A percentile compares a stretch with the other conserved stretches of the same genome.
Conservation (phyloP, 129 eudicot genomes). For the Oenanthe sinensis region DNA sequence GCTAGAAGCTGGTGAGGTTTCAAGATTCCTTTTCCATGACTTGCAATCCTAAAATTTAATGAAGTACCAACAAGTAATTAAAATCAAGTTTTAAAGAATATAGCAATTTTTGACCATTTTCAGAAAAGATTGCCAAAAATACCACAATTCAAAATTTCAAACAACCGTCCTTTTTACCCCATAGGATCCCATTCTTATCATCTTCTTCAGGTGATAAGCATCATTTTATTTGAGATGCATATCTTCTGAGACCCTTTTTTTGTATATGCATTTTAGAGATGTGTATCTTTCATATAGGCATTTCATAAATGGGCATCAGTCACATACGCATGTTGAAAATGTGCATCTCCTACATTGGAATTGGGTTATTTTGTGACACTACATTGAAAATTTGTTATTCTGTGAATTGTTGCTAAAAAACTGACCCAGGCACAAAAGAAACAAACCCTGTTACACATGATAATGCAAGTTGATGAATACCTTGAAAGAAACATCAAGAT, state of each 20-base stretch:
- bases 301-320: neutral
- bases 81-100: too few species aligned
- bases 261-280: too few species aligned
- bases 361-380: neutral
- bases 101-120: neutral
- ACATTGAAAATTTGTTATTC: neutral
- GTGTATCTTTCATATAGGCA: too few species aligned
- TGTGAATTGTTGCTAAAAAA: neutral
- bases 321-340: neutral
- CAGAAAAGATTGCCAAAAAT: neutral
- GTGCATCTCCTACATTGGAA: neutral
- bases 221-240: too few species aligned
- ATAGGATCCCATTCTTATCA: too few species aligned
- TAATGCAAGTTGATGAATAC: conserved; percentile 21
- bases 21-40: conserved; percentile 81
- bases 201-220: too few species aligned
- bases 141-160: neutral
- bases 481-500: conserved; percentile 60
- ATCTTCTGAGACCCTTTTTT: too few species aligned
- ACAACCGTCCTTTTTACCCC: neutral
- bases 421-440: neutral
- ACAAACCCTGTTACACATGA: neutral
- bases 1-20: conserved; percentile 80
- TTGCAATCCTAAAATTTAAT: conserved; percentile 43
- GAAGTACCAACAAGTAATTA: neutral